Base-by-base conservation (phyloP, 225 moss, liverwort and hornwort species). In the Ulota crispa region DNA sequence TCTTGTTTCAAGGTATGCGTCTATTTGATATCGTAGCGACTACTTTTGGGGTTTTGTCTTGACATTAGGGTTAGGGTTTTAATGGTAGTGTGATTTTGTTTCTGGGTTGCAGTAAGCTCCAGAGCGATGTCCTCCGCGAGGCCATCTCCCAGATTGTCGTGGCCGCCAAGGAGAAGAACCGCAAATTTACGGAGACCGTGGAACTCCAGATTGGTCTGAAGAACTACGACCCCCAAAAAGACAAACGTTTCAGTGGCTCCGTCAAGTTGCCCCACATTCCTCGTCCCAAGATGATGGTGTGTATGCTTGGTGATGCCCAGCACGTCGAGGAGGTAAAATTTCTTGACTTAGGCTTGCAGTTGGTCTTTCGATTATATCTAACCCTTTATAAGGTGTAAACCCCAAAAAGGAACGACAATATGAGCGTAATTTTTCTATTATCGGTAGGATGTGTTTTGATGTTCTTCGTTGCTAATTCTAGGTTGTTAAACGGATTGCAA, bases 161-260 rank as follows among this genome's bases (percentile, higher is more conserved):
- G 0, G 92, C 85, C 10, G 87, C 90, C 0, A 96, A 93, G 87
- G 95, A 96, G 86, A 96, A 94, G 81, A 85, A 82, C 21, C 86
- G 90, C 56, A 94, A 94, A 85, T 96, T 96, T 54, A 90, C 90
- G 34, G 90, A 96, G 71, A 94, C 94, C 0, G 86, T 96, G 68
- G 95, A 96, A 43, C 88, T 96, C 68, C 94, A 96, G 92, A 94
- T 96, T 55, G 94, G 94, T 73, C 82, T 96, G 36, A 96, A 96
- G 93, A 96, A 96, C 66, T 96, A 96, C 37, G 93, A 96, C 30
- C 95, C 94, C 6, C 94, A 94, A 86, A 96, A 96, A 83, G 94
- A 96, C 5, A 96, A 93, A 82, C 94, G 94, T 87, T 96, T 96
- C 81, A 96, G 95, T 16, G 95, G 95, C 20, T 93, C 92, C 0